Evolutionary conservation across 179 eudicot genomes (phyloP).

Genomic region (Beta corolliflora): DNA sequence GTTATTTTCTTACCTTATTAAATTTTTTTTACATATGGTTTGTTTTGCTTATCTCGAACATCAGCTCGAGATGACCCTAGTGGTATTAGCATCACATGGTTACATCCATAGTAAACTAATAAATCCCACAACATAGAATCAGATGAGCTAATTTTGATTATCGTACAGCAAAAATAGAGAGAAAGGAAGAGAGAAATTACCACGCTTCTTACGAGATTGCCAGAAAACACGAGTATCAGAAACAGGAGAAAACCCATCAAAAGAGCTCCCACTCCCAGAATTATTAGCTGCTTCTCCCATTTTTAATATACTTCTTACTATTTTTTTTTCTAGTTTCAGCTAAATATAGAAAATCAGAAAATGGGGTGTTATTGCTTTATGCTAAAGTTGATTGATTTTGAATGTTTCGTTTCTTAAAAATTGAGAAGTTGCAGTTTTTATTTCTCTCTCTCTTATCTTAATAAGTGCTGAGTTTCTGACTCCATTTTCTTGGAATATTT

Average conservation of each 20-base stretch:
- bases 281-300: constrained; percentile 34
- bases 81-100: too few species aligned
- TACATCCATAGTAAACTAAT: too few species aligned
- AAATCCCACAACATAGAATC: background rate
- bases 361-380: background rate
- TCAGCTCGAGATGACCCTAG: too few species aligned
- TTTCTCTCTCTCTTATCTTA: background rate
- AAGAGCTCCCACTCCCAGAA: constrained; percentile 14
- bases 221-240: constrained; percentile 62
- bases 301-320: background rate
- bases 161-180: background rate
- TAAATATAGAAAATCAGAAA: background rate
- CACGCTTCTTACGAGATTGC: constrained; percentile 72
- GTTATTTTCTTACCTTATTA: too few species aligned
- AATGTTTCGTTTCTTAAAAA: background rate
- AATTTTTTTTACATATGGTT: too few species aligned
- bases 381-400: background rate
- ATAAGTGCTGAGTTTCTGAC: too few species aligned
- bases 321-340: background rate
- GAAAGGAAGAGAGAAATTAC: constrained; percentile 21
- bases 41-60: too few species aligned
- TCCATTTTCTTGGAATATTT: background rate
- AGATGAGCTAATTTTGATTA: background rate
- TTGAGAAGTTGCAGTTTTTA: background rate
- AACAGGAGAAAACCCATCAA: constrained; percentile 51